phyloP scores from a whole-genome alignment of 495 filamentous ascomycete species.

The Trichoderma asperelloides region DNA sequence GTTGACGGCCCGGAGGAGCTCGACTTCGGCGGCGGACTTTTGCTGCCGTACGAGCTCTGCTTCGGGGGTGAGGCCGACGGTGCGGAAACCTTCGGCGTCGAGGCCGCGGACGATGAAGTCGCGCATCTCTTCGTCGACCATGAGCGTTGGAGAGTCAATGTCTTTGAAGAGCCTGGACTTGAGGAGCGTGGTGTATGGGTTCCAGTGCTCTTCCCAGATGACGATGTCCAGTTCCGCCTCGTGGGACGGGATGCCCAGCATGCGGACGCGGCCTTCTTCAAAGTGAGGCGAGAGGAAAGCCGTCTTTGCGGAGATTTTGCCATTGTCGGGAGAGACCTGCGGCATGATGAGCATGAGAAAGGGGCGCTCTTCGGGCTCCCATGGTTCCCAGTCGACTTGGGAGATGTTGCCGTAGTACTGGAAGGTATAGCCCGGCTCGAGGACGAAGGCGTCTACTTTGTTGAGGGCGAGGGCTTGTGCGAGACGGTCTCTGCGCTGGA shows the following conservation, averaged over 20 bases:
- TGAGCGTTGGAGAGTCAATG: conserved; percentile 26
- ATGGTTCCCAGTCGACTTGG: conserved; percentile 48
- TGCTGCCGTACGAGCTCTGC: conserved; percentile 44
- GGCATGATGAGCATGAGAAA: conserved; percentile 48
- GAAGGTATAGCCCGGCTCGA: conserved; percentile 50
- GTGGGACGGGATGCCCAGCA: conserved; percentile 41
- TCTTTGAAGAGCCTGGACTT: conserved; percentile 22
- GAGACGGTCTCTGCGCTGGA: conserved; percentile 35
- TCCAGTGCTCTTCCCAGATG: conserved; percentile 49
- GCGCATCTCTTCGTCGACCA: conserved; percentile 50
- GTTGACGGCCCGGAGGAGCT: conserved; percentile 46
- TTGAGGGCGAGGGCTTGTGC: conserved; percentile 38
- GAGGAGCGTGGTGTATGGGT: conserved; percentile 41
- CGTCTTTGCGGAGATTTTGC: conserved; percentile 36
- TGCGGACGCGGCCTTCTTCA: conserved; percentile 42
- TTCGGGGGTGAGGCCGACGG: conserved; percentile 33
- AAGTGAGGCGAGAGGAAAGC: conserved; percentile 44
- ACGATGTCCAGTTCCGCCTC: conserved; percentile 34
- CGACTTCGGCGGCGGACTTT: conserved; percentile 39
- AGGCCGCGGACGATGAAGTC: conserved; percentile 47
- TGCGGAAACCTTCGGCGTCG: conserved; percentile 35
- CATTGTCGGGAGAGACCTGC: conserved; percentile 15
- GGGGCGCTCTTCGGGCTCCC: conserved; percentile 51
- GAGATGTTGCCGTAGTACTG: conserved; percentile 47
- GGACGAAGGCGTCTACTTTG: conserved; percentile 39